phyloP scores from a whole-genome alignment of 306 rosid genomes.

The Rosa persica region DNA sequence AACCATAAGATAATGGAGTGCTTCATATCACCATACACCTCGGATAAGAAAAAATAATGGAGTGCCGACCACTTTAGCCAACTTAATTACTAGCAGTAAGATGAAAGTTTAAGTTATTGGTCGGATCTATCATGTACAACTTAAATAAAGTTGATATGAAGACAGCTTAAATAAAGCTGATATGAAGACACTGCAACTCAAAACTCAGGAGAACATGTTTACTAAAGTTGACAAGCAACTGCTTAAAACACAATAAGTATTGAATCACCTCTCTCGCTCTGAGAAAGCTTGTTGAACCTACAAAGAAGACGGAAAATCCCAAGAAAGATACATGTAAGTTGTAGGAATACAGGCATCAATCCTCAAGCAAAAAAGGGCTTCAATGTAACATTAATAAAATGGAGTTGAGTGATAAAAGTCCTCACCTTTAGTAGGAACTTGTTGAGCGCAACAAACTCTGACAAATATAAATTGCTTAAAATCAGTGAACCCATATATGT shows the following conservation, averaged over 20 bases:
- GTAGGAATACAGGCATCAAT: background rate
- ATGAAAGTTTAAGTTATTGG: background rate
- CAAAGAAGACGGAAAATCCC: conserved; percentile 20
- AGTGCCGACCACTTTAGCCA: background rate
- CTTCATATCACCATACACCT: background rate
- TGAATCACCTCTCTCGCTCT: conserved; percentile 65
- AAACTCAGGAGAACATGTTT: conserved; percentile 5
- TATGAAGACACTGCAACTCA: conserved; percentile 9
- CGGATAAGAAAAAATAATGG: background rate
- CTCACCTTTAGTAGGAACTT: conserved; percentile 76
- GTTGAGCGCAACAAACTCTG: conserved; percentile 89
- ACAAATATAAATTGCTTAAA: conserved; percentile 15
- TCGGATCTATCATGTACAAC: background rate
- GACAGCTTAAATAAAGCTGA: background rate
- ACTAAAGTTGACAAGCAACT: background rate
- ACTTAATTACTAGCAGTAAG: background rate
- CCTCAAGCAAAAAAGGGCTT: no score
- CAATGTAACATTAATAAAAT: background rate
- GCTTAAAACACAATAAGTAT: conserved; percentile 1
- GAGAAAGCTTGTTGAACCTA: conserved; percentile 92
- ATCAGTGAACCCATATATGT: background rate
- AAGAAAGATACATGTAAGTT: conserved; percentile 3
- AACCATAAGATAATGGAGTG: background rate
- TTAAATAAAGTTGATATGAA: background rate
- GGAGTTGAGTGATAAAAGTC: background rate